A percentile compares a stretch with the other conserved stretches of the same genome.
phyloP scores from a whole-genome alignment of 1,284 basidiomycete species.

The Puccinia triticina region DNA sequence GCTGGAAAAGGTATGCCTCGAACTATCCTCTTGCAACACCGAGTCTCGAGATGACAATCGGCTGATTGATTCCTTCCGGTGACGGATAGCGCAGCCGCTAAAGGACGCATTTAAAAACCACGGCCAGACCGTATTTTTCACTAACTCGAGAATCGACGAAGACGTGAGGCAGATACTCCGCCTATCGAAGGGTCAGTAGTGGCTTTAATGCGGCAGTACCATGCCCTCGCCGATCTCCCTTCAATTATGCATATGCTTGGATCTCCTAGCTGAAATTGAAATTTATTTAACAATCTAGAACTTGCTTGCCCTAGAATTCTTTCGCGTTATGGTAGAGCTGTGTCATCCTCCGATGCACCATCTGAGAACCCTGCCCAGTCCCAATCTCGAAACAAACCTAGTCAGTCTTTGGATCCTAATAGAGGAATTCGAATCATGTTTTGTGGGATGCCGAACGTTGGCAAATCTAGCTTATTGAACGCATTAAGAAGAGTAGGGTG shows the following conservation, averaged over 20 bases:
- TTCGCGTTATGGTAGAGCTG: conserved; percentile 21
- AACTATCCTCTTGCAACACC: neutral
- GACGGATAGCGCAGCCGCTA: conserved; percentile 37
- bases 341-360: neutral
- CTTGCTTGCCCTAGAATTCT: conserved; percentile 28
- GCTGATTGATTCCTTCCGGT: neutral
- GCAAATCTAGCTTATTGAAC: conserved; percentile 92
- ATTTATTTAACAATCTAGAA: conserved; percentile 24
- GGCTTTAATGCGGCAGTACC: neutral
- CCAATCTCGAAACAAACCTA: conserved; percentile 2
- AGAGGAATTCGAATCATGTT: conserved; percentile 83
- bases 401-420: neutral
- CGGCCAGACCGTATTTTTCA: conserved; percentile 44
- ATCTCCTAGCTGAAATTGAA: neutral
- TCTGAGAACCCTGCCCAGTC: neutral
- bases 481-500: conserved; percentile 86
- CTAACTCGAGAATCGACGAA: conserved; percentile 42
- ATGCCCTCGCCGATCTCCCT: neutral
- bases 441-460: conserved; percentile 98
- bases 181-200: conserved; percentile 32
- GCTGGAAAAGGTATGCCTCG: conserved; percentile 72
- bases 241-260: too few species aligned
- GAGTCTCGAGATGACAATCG: neutral
- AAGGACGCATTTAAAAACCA: conserved; percentile 31
- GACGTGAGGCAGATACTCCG: conserved; percentile 31